Base-by-base conservation (phyloP, 331 rosid species). In the Pyracantha coccinea region DNA sequence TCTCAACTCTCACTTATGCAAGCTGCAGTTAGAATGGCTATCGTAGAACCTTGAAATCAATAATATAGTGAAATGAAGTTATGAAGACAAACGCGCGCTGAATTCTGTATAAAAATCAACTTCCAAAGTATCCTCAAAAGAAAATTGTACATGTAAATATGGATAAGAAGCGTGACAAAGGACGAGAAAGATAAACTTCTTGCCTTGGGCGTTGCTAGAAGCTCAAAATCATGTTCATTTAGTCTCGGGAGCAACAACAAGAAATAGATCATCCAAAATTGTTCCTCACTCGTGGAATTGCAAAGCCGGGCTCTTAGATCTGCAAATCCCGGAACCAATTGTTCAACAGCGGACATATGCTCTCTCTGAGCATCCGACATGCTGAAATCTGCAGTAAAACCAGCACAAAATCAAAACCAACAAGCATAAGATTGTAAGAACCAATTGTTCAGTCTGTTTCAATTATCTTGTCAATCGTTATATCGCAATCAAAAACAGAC, bases 211-310 rank as follows among this genome's bases (percentile, higher is more conserved):
- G 87, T 86, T 45, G 96, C 84, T 50, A 94, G 85, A 66, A 59
- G 76, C 83, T 85, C 93, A 66, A 76, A 86, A 82, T 89, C 99
- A 44, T 69, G 81, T 74, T 82, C 87, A 45, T 87, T 72, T 38
- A 92, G 78, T 84, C 93, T 88, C 19, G 96, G 96, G 65, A 94
- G 87, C 84, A 94, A 70, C 85, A 94, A 41, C 80, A 90, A 66
- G 78, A 92, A 94, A 69, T 94, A 94, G 74, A 94, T 85, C 87
- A 90, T 87, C 99, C 99, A 94, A 86, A 94, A 94, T 38, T 73
- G 79, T 68, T 79, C 92, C 82, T 87, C 90, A 32, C 82, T 82
- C 96, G 90, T 89, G 81, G 80, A 84, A 81, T 81, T 75, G 84
- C 90, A 84, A 73, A 92, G 87, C 52, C 76, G 80, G 74, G 50